Conservation (phyloP, 2,329 filamentous ascomycete genomes). For the Triangularia setosa region DNA sequence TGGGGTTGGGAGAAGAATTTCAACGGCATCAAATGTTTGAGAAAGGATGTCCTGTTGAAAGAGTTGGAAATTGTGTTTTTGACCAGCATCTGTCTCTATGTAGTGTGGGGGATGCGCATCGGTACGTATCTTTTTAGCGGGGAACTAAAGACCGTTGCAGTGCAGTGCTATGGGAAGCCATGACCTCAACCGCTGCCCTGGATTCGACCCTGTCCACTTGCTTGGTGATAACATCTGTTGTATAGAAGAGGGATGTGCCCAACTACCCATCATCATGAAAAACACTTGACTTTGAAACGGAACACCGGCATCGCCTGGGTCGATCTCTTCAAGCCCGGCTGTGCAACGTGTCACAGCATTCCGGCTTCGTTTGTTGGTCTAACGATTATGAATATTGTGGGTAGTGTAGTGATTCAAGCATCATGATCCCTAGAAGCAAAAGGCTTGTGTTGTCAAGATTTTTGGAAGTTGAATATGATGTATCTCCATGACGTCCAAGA, state of each 20-base stretch:
- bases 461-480: not conserved
- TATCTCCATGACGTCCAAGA: not conserved
- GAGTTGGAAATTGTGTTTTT: not conserved
- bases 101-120: not conserved
- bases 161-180: not conserved
- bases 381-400: not conserved
- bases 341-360: not conserved
- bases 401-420: too few relatives aligned
- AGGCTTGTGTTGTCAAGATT: too few relatives aligned
- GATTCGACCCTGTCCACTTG: not conserved
- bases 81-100: not conserved
- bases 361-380: not conserved
- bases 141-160: not conserved
- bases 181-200: not conserved
- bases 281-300: not conserved
- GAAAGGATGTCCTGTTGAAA: conserved; percentile 2
- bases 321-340: not conserved
- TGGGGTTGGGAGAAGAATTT: not conserved
- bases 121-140: not conserved
- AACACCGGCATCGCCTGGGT: not conserved
- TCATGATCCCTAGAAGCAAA: too few relatives aligned
- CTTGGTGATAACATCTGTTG: not conserved
- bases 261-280: too few relatives aligned
- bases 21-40: not conserved
- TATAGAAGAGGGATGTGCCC: not conserved